phyloP scores from a whole-genome alignment of 1,284 basidiomycete genomes.

The Microbotryum silenes-acaulis region DNA sequence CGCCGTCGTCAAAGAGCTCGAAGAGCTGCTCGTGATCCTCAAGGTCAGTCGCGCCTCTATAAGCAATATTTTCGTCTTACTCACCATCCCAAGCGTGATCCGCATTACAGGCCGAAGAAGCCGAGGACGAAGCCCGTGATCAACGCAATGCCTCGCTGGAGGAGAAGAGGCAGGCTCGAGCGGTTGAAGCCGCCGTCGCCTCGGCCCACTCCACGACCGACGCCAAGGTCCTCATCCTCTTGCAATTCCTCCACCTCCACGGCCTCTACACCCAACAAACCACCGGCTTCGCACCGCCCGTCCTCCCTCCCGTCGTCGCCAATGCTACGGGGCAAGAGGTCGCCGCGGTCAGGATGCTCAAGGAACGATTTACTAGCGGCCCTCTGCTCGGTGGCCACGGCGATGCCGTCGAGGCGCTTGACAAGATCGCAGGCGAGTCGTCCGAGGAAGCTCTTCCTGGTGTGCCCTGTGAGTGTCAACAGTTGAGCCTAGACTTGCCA shows the following conservation, averaged over 20 bases:
- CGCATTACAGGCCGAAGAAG: slow-evolving; percentile 34
- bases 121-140: slow-evolving; percentile 32
- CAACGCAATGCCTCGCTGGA: slow-evolving; percentile 25
- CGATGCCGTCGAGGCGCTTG: slow-evolving; percentile 34
- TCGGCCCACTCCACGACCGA: slow-evolving; percentile 26
- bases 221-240: slow-evolving; percentile 34
- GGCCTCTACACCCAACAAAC: slow-evolving; percentile 28
- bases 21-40: slow-evolving; percentile 35
- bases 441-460: slow-evolving; percentile 30
- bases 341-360: slow-evolving; percentile 34
- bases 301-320: slow-evolving; percentile 30
- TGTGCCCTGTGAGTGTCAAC: slow-evolving; percentile 31
- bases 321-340: slow-evolving; percentile 35
- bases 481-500: too few species aligned
- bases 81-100: not conserved
- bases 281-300: slow-evolving; percentile 25
- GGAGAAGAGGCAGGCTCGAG: slow-evolving; percentile 32
- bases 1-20: slow-evolving; percentile 37
- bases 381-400: slow-evolving; percentile 35
- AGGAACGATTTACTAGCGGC: slow-evolving; percentile 34
- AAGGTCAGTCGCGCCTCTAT: slow-evolving; percentile 26
- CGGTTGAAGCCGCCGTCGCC: slow-evolving; percentile 32
- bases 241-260: slow-evolving; percentile 38
- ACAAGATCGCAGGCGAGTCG: slow-evolving; percentile 22
- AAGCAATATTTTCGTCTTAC: not conserved